Percentiles rank a stretch among this genome's conserved stretches.
These are phyloP conservation scores for Sarcocystis neurona DNA, from an alignment of 169 alveolate species.

Conservation along the genomic window DNA sequence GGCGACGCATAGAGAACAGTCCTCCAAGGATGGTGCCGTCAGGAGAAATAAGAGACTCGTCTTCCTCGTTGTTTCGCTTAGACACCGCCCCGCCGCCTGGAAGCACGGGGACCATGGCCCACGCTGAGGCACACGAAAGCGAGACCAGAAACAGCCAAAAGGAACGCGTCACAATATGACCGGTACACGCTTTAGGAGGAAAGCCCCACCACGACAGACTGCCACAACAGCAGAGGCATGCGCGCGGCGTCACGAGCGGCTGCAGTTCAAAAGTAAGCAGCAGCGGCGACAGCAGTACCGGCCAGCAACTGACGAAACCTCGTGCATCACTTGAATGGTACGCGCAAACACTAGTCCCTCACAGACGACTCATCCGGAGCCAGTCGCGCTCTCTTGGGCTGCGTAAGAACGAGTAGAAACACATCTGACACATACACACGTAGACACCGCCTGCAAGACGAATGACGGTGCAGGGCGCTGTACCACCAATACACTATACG, in stretches of 20 bases:
- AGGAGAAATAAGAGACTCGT: not conserved
- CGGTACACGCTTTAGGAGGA: not conserved
- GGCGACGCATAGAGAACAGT: constrained; percentile 46
- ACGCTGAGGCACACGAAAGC: not conserved
- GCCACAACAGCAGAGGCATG: not conserved
- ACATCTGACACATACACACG: no score
- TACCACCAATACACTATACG: no score
- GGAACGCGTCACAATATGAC: not conserved
- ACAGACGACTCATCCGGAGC: no score
- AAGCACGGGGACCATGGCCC: constrained; percentile 33
- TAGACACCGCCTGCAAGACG: no score
- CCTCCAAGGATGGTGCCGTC: constrained; percentile 54
- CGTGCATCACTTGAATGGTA: no score
- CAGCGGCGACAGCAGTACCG: not conserved
- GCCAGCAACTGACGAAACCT: not conserved
- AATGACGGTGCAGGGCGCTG: no score
- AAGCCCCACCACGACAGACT: not conserved
- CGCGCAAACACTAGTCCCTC: no score
- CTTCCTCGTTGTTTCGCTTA: not conserved
- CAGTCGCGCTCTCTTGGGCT: no score
- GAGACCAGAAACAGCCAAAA: not conserved
- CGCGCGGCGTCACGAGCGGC: not conserved
- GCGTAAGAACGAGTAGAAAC: no score
- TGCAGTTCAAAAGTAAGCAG: no score
- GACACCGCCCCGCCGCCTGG: not conserved